Evolutionary conservation across 345 rosid species (phyloP).

Genomic region (Noccaea bulbosa): DNA sequence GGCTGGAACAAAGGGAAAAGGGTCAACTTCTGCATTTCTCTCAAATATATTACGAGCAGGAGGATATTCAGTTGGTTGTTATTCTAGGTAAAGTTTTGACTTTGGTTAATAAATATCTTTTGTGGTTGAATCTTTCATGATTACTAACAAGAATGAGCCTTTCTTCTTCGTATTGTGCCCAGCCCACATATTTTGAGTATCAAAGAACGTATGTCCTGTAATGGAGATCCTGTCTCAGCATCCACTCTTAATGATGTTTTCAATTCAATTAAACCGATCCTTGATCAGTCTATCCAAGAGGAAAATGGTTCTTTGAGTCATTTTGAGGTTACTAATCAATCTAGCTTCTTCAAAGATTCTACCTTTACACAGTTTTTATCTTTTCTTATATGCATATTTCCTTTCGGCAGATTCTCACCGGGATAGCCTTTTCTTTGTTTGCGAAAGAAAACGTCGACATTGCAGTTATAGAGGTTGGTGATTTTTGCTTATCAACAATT

Average conservation of each 20-base stretch:
- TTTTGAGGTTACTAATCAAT: constrained; percentile 64
- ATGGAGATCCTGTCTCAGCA: constrained; percentile 67
- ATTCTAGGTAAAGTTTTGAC: constrained; percentile 60
- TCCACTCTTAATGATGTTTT: constrained; percentile 58
- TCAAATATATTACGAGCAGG: constrained; percentile 72
- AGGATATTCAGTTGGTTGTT: constrained; percentile 81
- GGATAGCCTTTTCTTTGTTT: constrained; percentile 71
- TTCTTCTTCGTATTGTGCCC: constrained; percentile 20
- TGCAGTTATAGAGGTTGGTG: constrained; percentile 75
- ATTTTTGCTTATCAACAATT: not conserved
- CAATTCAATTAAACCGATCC: constrained; percentile 51
- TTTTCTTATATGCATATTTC: constrained; percentile 11
- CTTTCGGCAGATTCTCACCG: constrained; percentile 72
- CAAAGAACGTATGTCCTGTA: constrained; percentile 75
- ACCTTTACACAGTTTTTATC: not conserved
- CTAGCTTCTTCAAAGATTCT: not conserved
- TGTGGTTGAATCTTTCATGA: not conserved
- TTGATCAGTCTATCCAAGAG: constrained; percentile 57
- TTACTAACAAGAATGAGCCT: constrained; percentile 14
- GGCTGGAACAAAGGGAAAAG: constrained; percentile 97
- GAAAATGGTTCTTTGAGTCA: constrained; percentile 76
- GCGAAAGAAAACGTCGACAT: constrained; percentile 73
- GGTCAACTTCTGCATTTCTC: constrained; percentile 88
- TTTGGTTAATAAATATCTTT: not conserved
- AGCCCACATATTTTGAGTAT: constrained; percentile 83